Evolutionary conservation across 2,329 filamentous ascomycete genomes (phyloP).

Genomic region (Colletotrichum tamarilloi): DNA sequence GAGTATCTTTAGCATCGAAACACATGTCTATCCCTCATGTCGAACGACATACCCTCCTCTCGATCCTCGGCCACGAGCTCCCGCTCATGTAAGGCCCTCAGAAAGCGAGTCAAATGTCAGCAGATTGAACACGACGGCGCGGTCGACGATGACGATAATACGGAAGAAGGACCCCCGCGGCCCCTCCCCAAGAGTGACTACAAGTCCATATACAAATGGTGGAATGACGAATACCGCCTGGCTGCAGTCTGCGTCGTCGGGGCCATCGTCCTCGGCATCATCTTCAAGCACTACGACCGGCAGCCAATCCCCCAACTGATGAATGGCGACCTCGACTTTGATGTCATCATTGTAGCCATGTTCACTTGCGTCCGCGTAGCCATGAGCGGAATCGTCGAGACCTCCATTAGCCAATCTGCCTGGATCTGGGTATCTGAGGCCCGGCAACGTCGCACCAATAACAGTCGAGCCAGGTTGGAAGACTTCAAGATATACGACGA

Average conservation of each 20-base stretch:
- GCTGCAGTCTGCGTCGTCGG: slow-evolving; percentile 44
- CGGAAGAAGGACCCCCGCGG: slow-evolving; percentile 12
- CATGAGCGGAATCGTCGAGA: slow-evolving; percentile 49
- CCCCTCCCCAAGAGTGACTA: slow-evolving; percentile 23
- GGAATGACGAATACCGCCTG: slow-evolving; percentile 50
- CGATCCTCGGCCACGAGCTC: neutral
- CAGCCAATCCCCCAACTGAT: slow-evolving; percentile 43
- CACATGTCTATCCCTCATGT: neutral
- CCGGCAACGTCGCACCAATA: slow-evolving; percentile 43
- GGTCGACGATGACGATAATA: slow-evolving; percentile 16
- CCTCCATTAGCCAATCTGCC: slow-evolving; percentile 49
- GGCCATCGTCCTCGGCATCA: slow-evolving; percentile 41
- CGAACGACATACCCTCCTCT: neutral
- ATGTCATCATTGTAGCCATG: slow-evolving; percentile 50
- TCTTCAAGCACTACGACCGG: slow-evolving; percentile 46
- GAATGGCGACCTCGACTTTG: slow-evolving; percentile 43
- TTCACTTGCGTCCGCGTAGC: slow-evolving; percentile 50
- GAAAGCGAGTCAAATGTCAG: neutral
- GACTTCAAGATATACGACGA: slow-evolving; percentile 54
- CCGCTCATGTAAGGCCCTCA: neutral
- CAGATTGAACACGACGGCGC: slow-evolving; percentile 20
- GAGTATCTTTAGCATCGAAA: neutral
- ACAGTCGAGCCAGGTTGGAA: slow-evolving; percentile 46
- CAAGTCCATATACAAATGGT: slow-evolving; percentile 46
- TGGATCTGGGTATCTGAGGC: slow-evolving; percentile 53